phyloP scores from a whole-genome alignment of 2,329 filamentous ascomycete genomes.

The Chaetomiaceae sp. region DNA sequence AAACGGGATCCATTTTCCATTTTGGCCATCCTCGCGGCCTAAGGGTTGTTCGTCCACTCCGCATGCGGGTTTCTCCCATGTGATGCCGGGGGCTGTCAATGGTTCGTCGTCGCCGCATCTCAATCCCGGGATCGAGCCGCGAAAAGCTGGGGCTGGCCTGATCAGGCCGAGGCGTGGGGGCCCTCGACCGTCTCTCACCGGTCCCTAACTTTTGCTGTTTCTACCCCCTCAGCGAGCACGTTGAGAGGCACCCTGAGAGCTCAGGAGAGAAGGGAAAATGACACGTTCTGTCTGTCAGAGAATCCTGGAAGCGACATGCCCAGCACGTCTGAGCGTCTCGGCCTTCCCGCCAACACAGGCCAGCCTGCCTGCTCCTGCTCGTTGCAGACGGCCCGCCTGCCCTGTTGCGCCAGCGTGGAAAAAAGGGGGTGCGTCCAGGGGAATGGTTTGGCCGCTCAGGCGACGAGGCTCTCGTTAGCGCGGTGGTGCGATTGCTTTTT shows the following conservation, averaged over 20 bases:
- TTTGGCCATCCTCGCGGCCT: conserved; percentile 8
- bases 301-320: background rate
- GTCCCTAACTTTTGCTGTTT: too few species aligned
- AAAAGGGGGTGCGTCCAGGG: conserved; percentile 1
- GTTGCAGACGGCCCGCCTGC: background rate
- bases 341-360: background rate
- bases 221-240: too few species aligned
- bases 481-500: conserved; percentile 10
- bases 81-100: conserved; percentile 18
- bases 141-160: conserved; percentile 7
- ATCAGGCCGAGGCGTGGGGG: conserved; percentile 9
- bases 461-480: background rate
- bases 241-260: too few species aligned
- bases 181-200: background rate
- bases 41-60: conserved; percentile 8
- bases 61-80: conserved; percentile 16
- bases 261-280: too few species aligned
- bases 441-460: conserved; percentile 19
- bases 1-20: conserved; percentile 1
- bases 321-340: too few species aligned
- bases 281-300: background rate
- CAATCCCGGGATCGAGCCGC: conserved; percentile 11
- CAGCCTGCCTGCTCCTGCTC: background rate
- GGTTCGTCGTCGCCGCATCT: conserved; percentile 7
- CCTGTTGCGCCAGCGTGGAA: background rate